phyloP scores from a whole-genome alignment of 2,329 filamentous ascomycete species.

The Pseudophaeomoniella oleicola region DNA sequence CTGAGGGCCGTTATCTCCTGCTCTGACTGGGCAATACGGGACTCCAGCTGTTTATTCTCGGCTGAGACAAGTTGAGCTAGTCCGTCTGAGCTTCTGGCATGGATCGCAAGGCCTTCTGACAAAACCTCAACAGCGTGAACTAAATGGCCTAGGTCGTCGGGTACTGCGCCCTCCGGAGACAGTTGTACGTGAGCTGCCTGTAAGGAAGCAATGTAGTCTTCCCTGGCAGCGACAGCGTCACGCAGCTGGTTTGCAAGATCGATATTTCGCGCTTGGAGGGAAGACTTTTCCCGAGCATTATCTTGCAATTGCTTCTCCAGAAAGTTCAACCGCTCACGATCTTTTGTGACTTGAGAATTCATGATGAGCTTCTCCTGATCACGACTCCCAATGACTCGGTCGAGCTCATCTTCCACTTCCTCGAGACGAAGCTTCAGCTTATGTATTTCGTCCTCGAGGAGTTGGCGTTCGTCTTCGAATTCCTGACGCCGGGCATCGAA shows the following conservation, averaged over 20 bases:
- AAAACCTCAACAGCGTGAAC: slow-evolving; percentile 45
- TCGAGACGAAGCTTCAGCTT: slow-evolving; percentile 64
- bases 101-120: slow-evolving; percentile 45
- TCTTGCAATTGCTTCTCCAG: slow-evolving; percentile 43
- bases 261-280: slow-evolving; percentile 24
- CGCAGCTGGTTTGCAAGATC: slow-evolving; percentile 36
- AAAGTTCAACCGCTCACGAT: slow-evolving; percentile 45
- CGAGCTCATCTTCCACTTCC: slow-evolving; percentile 83
- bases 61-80: slow-evolving; percentile 45
- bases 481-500: slow-evolving; percentile 86
- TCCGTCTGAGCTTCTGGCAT: slow-evolving; percentile 44
- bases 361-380: slow-evolving; percentile 64
- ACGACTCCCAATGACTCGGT: slow-evolving; percentile 65
- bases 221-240: slow-evolving; percentile 35
- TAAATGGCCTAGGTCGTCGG: slow-evolving; percentile 43
- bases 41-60: slow-evolving; percentile 47
- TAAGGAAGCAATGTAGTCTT: slow-evolving; percentile 39
- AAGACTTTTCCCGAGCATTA: slow-evolving; percentile 34
- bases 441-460: slow-evolving; percentile 66
- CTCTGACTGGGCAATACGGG: slow-evolving; percentile 40
- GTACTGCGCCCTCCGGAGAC: slow-evolving; percentile 36
- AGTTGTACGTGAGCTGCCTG: slow-evolving; percentile 46
- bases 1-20: slow-evolving; percentile 40
- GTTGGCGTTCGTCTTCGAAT: slow-evolving; percentile 71
- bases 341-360: slow-evolving; percentile 48